These are phyloP conservation scores for Aureobasidium sp. DNA, from an alignment of 2,329 filamentous ascomycete genomes.

Conservation along the genomic window DNA sequence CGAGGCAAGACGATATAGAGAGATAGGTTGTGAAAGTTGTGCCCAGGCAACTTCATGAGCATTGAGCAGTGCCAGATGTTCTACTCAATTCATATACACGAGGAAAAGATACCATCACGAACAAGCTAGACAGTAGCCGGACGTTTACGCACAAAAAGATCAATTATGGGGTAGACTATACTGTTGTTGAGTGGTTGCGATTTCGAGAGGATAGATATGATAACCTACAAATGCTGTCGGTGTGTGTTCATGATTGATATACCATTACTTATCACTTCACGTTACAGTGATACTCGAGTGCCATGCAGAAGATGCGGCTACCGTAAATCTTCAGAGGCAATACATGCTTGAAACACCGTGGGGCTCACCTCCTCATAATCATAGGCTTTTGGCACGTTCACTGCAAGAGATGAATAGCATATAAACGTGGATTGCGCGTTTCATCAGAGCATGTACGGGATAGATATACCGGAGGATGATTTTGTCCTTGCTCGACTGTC, in stretches of 20 bases:
- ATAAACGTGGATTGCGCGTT: not conserved
- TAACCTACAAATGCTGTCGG: not conserved
- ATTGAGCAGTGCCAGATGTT: too few relatives aligned
- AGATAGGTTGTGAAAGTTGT: not conserved
- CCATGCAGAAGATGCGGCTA: not conserved
- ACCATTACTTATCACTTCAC: not conserved
- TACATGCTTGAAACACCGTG: not conserved
- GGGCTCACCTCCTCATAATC: too few relatives aligned
- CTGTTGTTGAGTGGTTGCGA: not conserved
- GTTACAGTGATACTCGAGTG: not conserved
- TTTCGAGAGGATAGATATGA: not conserved
- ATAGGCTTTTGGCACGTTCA: not conserved
- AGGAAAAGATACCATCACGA: not conserved
- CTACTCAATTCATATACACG: too few relatives aligned
- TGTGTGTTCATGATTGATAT: not conserved
- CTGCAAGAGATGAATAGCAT: not conserved
- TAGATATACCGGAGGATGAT: not conserved
- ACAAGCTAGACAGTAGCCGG: not conserved
- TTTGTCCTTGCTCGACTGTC: not conserved
- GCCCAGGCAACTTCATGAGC: not conserved
- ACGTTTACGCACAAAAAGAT: too few relatives aligned
- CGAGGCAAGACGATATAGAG: not conserved
- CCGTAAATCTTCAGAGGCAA: not conserved
- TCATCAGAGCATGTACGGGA: not conserved
- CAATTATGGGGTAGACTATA: not conserved